These are phyloP conservation scores for Epichloe amarillans DNA, from an alignment of 2,329 filamentous ascomycete genomes.

Conservation along the genomic window DNA sequence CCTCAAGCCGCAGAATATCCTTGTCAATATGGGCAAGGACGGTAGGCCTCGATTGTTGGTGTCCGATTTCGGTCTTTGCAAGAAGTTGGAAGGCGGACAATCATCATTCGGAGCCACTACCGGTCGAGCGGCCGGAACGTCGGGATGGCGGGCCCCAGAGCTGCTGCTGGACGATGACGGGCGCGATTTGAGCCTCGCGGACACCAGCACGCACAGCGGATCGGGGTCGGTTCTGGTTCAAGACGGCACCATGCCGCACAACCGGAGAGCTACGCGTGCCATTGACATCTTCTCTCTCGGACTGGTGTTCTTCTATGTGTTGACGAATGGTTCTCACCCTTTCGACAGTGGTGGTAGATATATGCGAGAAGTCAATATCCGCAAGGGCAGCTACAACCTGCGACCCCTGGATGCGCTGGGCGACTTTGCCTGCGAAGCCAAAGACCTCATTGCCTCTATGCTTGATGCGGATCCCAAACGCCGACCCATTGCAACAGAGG, in stretches of 20 bases:
- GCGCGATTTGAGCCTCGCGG: constrained; percentile 33
- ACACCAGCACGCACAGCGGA: constrained; percentile 45
- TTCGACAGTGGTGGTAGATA: constrained; percentile 91
- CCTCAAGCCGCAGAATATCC: constrained; percentile 93
- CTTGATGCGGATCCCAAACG: constrained; percentile 37
- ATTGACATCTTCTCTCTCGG: constrained; percentile 97
- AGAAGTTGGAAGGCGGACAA: constrained; percentile 88
- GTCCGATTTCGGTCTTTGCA: constrained; percentile 94
- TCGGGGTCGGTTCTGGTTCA: constrained; percentile 44
- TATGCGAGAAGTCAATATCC: constrained; percentile 95
- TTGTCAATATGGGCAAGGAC: constrained; percentile 63
- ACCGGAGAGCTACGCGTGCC: constrained; percentile 75
- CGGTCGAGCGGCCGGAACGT: constrained; percentile 82
- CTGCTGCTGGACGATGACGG: constrained; percentile 70
- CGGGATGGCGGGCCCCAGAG: constrained; percentile 93
- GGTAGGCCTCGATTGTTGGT: constrained; percentile 75
- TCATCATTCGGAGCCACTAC: constrained; percentile 93
- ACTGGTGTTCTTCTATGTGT: constrained; percentile 97
- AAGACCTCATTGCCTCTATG: constrained; percentile 79
- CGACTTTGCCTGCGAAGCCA: constrained; percentile 74
- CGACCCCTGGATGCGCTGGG: constrained; percentile 61
- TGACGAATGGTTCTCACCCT: constrained; percentile 82
- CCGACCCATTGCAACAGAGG: constrained; percentile 60
- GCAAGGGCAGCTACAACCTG: constrained; percentile 70
- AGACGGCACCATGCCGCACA: constrained; percentile 43